Conservation (phyloP, 2,329 filamentous ascomycete genomes). For the Helotiales sp. region DNA sequence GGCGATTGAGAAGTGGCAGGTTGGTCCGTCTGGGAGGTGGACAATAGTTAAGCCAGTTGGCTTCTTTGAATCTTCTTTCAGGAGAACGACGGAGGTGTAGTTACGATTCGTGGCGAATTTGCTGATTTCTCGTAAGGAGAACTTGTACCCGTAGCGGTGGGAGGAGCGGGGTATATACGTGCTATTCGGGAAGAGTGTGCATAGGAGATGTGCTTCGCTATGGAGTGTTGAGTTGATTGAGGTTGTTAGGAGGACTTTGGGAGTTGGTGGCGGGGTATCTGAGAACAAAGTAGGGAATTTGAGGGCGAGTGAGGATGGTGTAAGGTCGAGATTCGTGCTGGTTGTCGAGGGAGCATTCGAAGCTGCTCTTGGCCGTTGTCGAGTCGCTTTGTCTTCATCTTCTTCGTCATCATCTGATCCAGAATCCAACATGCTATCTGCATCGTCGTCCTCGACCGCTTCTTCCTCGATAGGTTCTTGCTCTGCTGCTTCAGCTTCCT, state of each 20-base stretch:
- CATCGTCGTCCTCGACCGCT: constrained; percentile 51
- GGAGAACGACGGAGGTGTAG: constrained; percentile 80
- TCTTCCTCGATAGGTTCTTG: constrained; percentile 42
- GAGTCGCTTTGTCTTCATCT: constrained; percentile 36
- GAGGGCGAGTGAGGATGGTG: constrained; percentile 57
- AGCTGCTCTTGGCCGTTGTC: constrained; percentile 40
- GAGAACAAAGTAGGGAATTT: constrained; percentile 65
- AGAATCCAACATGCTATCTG: constrained; percentile 75
- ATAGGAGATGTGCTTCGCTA: constrained; percentile 75
- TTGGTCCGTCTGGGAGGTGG: constrained; percentile 80
- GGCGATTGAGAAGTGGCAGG: constrained; percentile 87
- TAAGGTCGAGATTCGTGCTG: constrained; percentile 64
- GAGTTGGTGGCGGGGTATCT: constrained; percentile 58
- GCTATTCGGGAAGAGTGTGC: constrained; percentile 74
- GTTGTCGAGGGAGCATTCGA: constrained; percentile 54
- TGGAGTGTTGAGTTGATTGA: constrained; percentile 87
- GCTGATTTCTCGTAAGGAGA: constrained; percentile 87
- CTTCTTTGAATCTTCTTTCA: constrained; percentile 87
- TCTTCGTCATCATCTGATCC: constrained; percentile 47
- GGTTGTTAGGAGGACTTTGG: constrained; percentile 92
- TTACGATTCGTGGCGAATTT: constrained; percentile 79
- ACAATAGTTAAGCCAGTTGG: constrained; percentile 81
- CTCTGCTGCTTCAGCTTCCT: constrained; percentile 47
- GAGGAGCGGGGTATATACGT: constrained; percentile 84
- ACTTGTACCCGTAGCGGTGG: constrained; percentile 85